phyloP scores from a whole-genome alignment of 768 basidiomycete genomes.

The Rhodocollybia butyracea region DNA sequence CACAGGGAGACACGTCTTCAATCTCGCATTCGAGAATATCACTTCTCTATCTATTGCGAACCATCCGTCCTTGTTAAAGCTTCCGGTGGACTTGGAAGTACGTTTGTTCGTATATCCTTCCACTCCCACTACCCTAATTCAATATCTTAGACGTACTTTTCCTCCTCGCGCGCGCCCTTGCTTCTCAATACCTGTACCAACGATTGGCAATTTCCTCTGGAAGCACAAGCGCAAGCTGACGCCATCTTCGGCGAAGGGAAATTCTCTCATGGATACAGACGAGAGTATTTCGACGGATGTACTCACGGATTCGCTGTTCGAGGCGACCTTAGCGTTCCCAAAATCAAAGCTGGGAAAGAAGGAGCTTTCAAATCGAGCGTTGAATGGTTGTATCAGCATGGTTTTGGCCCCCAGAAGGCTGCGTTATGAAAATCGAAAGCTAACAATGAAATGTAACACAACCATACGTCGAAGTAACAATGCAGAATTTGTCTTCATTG shows the following conservation, averaged over 20 bases:
- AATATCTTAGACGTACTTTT: conserved; percentile 41
- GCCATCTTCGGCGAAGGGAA: conserved; percentile 33
- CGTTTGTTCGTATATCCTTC: background rate
- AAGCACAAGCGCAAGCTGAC: conserved; percentile 35
- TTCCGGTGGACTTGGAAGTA: conserved; percentile 63
- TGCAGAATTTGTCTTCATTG: no score
- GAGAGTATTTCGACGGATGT: conserved; percentile 29
- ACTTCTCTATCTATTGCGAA: conserved; percentile 46
- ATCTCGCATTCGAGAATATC: conserved; percentile 55
- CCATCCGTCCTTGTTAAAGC: conserved; percentile 59
- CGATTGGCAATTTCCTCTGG: conserved; percentile 29
- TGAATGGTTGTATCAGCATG: conserved; percentile 31
- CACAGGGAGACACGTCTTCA: conserved; percentile 53
- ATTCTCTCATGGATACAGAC: conserved; percentile 32
- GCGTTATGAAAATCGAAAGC: no score
- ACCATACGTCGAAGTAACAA: no score
- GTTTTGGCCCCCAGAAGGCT: background rate
- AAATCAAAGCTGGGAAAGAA: conserved; percentile 53
- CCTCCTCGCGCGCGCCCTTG: conserved; percentile 47
- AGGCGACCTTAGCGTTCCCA: conserved; percentile 36
- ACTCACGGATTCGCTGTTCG: conserved; percentile 41
- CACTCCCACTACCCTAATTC: background rate
- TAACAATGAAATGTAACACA: no score
- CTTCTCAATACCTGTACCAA: conserved; percentile 64
- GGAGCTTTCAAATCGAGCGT: conserved; percentile 50